A percentile compares a stretch with the other conserved stretches of the same genome.
These are phyloP conservation scores for Fraxinus latifolia DNA, from an alignment of 305 asterid species.

Conservation along the genomic window DNA sequence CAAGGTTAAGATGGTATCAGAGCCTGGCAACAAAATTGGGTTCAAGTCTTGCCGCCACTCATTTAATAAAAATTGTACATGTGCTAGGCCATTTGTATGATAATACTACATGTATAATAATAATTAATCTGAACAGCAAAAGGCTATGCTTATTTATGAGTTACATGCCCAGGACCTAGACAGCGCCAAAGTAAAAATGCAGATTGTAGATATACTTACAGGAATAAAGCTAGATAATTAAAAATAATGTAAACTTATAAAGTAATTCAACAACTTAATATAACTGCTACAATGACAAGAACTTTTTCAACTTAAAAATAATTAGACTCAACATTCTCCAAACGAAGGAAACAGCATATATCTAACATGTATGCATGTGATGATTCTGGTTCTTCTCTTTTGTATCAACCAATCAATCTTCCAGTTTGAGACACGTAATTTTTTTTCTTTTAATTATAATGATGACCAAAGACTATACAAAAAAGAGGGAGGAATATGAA, in stretches of 20 bases:
- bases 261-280: not conserved
- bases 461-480: not conserved
- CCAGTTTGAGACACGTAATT: not conserved
- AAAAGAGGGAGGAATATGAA: not conserved
- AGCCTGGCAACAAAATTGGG: not conserved
- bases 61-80: not conserved
- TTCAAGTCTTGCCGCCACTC: not conserved
- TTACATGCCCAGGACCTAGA: not conserved
- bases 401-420: not conserved
- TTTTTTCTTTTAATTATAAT: not conserved
- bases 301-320: not conserved
- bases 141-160: not conserved
- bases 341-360: not conserved
- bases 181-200: not conserved
- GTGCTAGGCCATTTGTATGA: not conserved
- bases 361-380: not conserved
- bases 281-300: not conserved
- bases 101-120: not conserved
- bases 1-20: not conserved
- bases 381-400: slow-evolving; percentile 11
- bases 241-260: not conserved
- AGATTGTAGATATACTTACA: not conserved
- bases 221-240: not conserved
- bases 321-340: slow-evolving; percentile 12
- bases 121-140: not conserved